Conservation (phyloP, 768 basidiomycete species). For the Coprinopsis cinerea region DNA sequence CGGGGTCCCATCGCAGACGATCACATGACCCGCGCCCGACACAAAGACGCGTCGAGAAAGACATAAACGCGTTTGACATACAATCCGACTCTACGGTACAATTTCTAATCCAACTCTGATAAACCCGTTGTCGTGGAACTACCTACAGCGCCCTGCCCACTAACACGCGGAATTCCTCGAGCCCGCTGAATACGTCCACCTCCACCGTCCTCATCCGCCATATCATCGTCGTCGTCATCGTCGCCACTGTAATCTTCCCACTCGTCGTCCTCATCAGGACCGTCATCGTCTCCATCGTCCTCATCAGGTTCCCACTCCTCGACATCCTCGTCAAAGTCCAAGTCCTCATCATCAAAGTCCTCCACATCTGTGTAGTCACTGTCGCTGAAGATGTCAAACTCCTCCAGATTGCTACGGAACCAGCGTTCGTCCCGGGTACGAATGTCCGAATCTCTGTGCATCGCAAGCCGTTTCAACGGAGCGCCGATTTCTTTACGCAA, state of each 20-base stretch:
- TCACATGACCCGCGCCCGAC: conserved; percentile 27
- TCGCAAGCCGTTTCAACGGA: conserved; percentile 41
- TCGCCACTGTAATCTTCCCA: conserved; percentile 26
- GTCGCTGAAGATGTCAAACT: conserved; percentile 53
- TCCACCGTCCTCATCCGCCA: conserved; percentile 17
- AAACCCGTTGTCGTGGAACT: conserved; percentile 5
- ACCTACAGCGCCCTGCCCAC: conserved; percentile 4
- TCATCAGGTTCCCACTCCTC: conserved; percentile 5
- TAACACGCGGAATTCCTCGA: background rate
- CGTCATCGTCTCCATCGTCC: conserved; percentile 35
- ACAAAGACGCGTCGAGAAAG: background rate
- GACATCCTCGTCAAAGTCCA: conserved; percentile 11
- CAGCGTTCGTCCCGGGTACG: conserved; percentile 38
- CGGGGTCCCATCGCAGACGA: conserved; percentile 32
- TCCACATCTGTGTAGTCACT: conserved; percentile 31
- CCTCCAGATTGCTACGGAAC: conserved; percentile 44
- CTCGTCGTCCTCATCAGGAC: conserved; percentile 21
- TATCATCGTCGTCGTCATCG: conserved; percentile 26
- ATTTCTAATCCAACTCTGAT: conserved; percentile 1
- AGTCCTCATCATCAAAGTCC: conserved; percentile 9
- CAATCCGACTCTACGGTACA: no score
- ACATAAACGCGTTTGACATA: background rate
- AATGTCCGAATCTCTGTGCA: conserved; percentile 43
- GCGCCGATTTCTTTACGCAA: conserved; percentile 34
- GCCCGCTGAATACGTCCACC: background rate